Conservation (phyloP, 1,139 yeast genomes). For the Suhomyces chickasaworum region DNA sequence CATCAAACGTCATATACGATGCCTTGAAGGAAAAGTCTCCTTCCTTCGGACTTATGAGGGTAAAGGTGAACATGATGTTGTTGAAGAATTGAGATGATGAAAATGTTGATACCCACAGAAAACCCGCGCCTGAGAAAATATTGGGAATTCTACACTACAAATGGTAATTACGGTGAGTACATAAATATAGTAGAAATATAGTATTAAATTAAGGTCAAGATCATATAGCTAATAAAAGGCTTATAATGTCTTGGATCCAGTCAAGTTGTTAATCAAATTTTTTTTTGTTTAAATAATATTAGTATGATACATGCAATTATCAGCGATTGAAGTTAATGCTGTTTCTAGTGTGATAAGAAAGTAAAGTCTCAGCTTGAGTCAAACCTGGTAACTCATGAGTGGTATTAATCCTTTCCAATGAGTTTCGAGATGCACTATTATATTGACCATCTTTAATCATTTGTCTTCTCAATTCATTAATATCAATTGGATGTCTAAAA, state of each 20-base stretch:
- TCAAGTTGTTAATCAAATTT: neutral
- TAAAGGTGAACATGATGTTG: conserved; percentile 42
- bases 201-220: conserved; percentile 9
- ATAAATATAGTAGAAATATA: neutral
- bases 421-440: conserved; percentile 30
- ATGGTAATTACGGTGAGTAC: no score
- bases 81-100: neutral
- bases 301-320: conserved; percentile 5
- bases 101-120: neutral
- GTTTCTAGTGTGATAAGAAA: conserved; percentile 47
- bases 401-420: conserved; percentile 45
- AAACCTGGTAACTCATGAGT: conserved; percentile 55
- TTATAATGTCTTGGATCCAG: neutral
- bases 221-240: neutral
- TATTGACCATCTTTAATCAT: conserved; percentile 47
- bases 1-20: conserved; percentile 46
- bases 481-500: conserved; percentile 38
- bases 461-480: conserved; percentile 41
- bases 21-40: conserved; percentile 42
- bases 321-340: conserved; percentile 28
- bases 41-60: conserved; percentile 37
- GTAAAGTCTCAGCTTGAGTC: conserved; percentile 51
- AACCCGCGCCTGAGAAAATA: no score
- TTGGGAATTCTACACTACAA: no score
- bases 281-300: neutral